Percentiles rank a stretch among this genome's conserved stretches.
phyloP scores from a whole-genome alignment of 1,284 basidiomycete genomes.

The Spongiforma sp. region DNA sequence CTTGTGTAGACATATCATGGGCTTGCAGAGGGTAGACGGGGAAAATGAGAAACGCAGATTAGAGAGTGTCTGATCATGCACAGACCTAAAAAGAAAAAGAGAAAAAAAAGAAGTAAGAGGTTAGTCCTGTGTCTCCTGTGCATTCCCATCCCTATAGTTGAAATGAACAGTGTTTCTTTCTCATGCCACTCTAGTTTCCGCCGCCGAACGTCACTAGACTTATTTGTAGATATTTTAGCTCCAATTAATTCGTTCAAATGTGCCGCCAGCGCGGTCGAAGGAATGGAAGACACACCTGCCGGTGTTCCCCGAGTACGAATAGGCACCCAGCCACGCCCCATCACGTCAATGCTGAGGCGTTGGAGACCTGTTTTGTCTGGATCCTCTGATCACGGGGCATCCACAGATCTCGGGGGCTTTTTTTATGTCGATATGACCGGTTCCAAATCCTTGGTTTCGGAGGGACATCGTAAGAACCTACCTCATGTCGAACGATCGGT shows the following conservation, averaged over 20 bases:
- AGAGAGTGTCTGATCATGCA: too few relatives aligned
- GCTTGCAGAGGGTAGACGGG: too few relatives aligned
- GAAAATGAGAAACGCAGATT: too few relatives aligned
- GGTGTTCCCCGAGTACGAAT: not conserved
- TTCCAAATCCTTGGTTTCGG: not conserved
- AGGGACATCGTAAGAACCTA: conserved; percentile 5
- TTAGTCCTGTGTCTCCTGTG: too few relatives aligned
- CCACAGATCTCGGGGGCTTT: conserved; percentile 12
- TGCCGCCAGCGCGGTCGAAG: not conserved
- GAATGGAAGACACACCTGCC: conserved; percentile 12
- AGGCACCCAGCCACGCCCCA: conserved; percentile 1
- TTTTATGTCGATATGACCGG: not conserved
- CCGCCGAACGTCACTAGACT: not conserved
- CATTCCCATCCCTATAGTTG: too few relatives aligned
- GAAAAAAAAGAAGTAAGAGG: too few relatives aligned
- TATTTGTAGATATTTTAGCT: not conserved
- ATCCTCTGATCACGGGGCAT: too few relatives aligned
- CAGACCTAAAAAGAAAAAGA: too few relatives aligned
- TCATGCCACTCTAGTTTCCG: conserved; percentile 6
- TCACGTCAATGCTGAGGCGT: not conserved
- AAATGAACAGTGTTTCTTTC: too few relatives aligned
- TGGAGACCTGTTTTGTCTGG: not conserved
- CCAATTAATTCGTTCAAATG: not conserved
- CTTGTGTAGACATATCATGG: too few relatives aligned
- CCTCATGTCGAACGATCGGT: conserved; percentile 8